Evolutionary conservation across 345 rosid species (phyloP).

Genomic region (Brassica napus): DNA sequence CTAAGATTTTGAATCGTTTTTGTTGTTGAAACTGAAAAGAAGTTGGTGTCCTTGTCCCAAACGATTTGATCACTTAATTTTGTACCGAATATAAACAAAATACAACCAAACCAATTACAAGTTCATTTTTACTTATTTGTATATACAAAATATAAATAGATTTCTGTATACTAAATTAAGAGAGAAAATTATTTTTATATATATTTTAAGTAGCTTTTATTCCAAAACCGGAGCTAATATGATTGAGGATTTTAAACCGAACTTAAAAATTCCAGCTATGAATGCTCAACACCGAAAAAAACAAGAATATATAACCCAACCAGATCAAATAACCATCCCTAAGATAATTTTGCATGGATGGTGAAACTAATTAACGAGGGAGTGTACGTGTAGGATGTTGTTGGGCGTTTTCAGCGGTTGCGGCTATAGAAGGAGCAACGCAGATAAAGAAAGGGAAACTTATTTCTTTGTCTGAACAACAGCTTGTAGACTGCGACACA

Average conservation of each 20-base stretch:
- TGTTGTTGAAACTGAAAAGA: neutral
- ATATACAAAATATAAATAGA: neutral
- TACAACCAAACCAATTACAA: neutral
- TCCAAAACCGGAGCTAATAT: neutral
- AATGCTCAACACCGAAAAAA: neutral
- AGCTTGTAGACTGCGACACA: slow-evolving; percentile 57
- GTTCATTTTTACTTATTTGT: neutral
- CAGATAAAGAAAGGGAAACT: slow-evolving; percentile 55
- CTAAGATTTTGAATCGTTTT: neutral
- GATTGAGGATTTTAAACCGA: neutral
- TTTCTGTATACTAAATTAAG: neutral
- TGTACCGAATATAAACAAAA: neutral
- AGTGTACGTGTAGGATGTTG: slow-evolving; percentile 47
- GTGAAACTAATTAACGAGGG: neutral
- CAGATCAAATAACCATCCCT: neutral
- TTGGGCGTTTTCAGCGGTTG: slow-evolving; percentile 81
- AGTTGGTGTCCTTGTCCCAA: neutral
- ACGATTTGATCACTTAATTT: neutral
- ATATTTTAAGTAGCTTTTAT: neutral
- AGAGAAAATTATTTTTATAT: neutral
- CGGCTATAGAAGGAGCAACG: slow-evolving; percentile 59
- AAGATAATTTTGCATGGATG: neutral
- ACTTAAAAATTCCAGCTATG: neutral
- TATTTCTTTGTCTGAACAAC: slow-evolving; percentile 63
- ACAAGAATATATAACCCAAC: neutral